Percentiles rank a stretch among this genome's conserved stretches.
These are phyloP conservation scores for Pholiota adiposa DNA, from an alignment of 1,284 basidiomycete genomes.

Conservation along the genomic window DNA sequence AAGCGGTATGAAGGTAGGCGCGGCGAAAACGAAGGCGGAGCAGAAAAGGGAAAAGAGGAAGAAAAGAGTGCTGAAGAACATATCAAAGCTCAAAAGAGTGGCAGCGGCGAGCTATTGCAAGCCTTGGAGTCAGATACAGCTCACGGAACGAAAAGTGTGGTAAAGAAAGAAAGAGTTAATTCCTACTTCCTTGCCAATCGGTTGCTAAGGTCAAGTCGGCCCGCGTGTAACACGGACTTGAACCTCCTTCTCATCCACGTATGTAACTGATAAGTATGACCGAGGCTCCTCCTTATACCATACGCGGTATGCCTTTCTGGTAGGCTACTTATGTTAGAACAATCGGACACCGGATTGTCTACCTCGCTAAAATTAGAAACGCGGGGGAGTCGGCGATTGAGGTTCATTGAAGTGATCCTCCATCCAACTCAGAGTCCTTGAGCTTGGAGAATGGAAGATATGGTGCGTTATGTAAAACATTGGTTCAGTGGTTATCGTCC, in stretches of 20 bases:
- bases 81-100: constrained; percentile 32
- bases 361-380: not conserved
- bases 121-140: constrained; percentile 13
- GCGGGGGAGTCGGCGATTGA: not conserved
- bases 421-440: not conserved
- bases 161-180: not conserved
- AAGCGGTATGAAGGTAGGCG: constrained; percentile 13
- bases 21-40: constrained; percentile 17
- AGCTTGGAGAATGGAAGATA: not conserved
- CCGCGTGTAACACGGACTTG: not conserved
- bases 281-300: not conserved
- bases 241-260: not conserved
- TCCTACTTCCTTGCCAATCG: not conserved
- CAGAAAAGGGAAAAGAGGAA: constrained; percentile 23
- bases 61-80: constrained; percentile 32
- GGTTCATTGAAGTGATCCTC: not conserved
- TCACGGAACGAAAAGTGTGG: constrained; percentile 6
- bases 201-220: not conserved
- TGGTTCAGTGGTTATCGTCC: not conserved
- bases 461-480: not conserved
- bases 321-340: not conserved
- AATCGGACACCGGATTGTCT: not conserved
- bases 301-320: not conserved
- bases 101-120: constrained; percentile 32
- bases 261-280: not conserved